A percentile compares a stretch with the other conserved stretches of the same genome.
phyloP scores from a whole-genome alignment of 306 rosid genomes.

The Prunus campanulata region DNA sequence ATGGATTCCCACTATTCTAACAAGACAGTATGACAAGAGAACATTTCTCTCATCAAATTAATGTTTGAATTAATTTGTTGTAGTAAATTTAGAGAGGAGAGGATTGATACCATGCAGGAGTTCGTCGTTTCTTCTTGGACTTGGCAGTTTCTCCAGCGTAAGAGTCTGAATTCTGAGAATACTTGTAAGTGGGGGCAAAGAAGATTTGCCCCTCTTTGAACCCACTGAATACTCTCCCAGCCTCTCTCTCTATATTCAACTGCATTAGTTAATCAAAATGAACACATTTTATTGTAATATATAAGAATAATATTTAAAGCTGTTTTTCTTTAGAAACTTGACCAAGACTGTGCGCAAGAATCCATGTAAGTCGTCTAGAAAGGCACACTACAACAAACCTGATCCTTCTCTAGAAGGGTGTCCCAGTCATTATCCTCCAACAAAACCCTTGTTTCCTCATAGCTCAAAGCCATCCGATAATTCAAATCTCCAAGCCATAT shows the following conservation, averaged over 20 bases:
- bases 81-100: background rate
- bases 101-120: slow-evolving; percentile 73
- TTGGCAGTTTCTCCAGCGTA: slow-evolving; percentile 79
- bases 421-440: slow-evolving; percentile 89
- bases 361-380: background rate
- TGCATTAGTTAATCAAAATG: slow-evolving; percentile 14
- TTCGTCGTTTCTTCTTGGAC: slow-evolving; percentile 84
- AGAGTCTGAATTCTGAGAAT: slow-evolving; percentile 75
- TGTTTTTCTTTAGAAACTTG: background rate
- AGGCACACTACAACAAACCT: slow-evolving; percentile 40
- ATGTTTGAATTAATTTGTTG: too few species aligned
- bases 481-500: slow-evolving; percentile 97
- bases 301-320: background rate
- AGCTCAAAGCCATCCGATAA: slow-evolving; percentile 78
- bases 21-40: background rate
- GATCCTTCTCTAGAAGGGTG: slow-evolving; percentile 68
- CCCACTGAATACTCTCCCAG: slow-evolving; percentile 69
- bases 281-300: background rate
- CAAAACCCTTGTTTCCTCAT: slow-evolving; percentile 64
- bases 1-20: too few species aligned
- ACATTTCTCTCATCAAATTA: background rate
- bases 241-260: slow-evolving; percentile 80
- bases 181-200: slow-evolving; percentile 87
- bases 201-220: slow-evolving; percentile 64
- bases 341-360: background rate